Conservation (phyloP, 805 yeast genomes). For the Pichia occidentalis region DNA sequence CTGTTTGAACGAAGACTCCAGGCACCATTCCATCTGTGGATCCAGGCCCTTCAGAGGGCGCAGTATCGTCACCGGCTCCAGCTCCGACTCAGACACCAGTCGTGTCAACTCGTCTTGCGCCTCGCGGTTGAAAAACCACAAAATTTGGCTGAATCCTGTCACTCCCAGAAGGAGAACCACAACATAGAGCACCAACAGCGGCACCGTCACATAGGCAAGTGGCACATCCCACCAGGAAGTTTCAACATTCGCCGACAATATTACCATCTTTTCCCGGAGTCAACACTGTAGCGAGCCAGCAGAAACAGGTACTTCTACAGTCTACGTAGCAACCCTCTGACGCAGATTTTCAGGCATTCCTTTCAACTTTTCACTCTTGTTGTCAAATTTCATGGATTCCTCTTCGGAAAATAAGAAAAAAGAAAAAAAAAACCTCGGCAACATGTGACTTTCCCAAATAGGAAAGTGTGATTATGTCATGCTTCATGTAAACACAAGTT, state of each 20-base stretch:
- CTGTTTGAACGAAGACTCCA: conserved; percentile 63
- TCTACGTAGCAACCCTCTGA: no score
- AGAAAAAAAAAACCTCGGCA: no score
- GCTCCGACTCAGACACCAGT: conserved; percentile 29
- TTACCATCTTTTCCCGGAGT: neutral
- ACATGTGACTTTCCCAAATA: no score
- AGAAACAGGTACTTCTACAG: no score
- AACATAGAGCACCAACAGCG: conserved; percentile 24
- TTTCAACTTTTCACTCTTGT: neutral
- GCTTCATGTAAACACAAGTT: no score
- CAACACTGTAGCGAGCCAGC: neutral
- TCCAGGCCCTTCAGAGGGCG: conserved; percentile 84
- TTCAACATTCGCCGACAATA: neutral
- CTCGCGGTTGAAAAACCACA: conserved; percentile 18
- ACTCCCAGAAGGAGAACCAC: conserved; percentile 24
- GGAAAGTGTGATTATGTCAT: no score
- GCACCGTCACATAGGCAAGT: neutral
- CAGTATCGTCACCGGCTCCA: conserved; percentile 67
- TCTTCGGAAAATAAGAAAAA: no score
- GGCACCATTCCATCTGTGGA: conserved; percentile 61
- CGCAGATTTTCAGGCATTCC: no score
- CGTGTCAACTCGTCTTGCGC: conserved; percentile 14
- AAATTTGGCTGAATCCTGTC: conserved; percentile 27
- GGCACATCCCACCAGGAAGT: neutral
- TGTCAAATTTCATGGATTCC: neutral